Evolutionary conservation across 306 rosid species (phyloP).

Genomic region (Fagus crenata): DNA sequence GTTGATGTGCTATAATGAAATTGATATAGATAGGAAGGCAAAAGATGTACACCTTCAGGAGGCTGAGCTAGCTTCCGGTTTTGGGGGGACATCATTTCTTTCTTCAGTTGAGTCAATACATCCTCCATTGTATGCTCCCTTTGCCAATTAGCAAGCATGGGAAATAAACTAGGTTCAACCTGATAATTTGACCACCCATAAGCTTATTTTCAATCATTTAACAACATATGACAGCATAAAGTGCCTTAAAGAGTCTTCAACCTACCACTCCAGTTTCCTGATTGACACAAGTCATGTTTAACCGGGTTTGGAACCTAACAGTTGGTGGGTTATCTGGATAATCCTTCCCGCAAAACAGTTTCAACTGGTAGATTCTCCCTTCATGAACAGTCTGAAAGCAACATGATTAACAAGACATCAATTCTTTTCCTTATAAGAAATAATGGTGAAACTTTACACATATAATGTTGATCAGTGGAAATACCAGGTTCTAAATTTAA

Average conservation of each 20-base stretch:
- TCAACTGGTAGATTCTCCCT: constrained; percentile 90
- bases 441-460: neutral
- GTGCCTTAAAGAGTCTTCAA: constrained; percentile 17
- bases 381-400: constrained; percentile 84
- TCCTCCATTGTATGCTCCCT: constrained; percentile 92
- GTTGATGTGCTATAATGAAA: constrained; percentile 11
- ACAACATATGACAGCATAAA: neutral
- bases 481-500: neutral
- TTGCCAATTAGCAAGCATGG: constrained; percentile 96
- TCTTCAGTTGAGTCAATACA: constrained; percentile 82
- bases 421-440: constrained; percentile 1
- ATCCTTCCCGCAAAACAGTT: constrained; percentile 86
- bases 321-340: constrained; percentile 93
- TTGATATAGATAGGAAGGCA: neutral
- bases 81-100: constrained; percentile 93
- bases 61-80: constrained; percentile 93
- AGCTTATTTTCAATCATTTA: constrained; percentile 35
- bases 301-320: constrained; percentile 87
- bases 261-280: constrained; percentile 90
- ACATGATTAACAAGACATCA: constrained; percentile 31
- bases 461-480: neutral
- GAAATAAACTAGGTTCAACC: constrained; percentile 91
- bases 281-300: constrained; percentile 92
- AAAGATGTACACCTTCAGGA: constrained; percentile 69
- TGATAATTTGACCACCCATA: constrained; percentile 38